Evolutionary conservation across 1,284 basidiomycete genomes (phyloP), one percentile per base, ranked within the genome.

Genomic region (Apiotrichum akiyoshidainum): DNA sequence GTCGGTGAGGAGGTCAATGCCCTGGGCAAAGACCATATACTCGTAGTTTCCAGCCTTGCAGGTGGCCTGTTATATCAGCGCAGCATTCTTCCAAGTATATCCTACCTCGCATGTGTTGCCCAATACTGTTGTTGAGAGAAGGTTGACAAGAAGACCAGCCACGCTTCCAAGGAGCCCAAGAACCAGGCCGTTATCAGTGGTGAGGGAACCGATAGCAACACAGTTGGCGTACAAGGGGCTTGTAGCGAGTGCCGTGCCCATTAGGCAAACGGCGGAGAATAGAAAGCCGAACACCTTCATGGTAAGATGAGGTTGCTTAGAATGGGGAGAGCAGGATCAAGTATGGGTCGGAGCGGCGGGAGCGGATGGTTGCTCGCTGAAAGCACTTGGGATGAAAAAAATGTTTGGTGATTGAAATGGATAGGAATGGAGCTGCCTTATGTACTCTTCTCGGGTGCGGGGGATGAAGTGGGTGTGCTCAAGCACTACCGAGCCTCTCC

Each of bases 1-100:
- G 37, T 37, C 14, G 3, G 37, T 8, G 31, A 7, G 31, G 51
- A 52, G 26, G n/a, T 52, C 40, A n/a, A 52, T 52, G n/a, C 51
- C 51, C 33, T 52, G 26, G 31, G 51, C 51, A 22, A n/a, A 52
- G 31, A 52, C 12, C 17, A 34, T 34, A 16, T 33, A 52, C 12
- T 33, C 14, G 31, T 52, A 44, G 17, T 31, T 31, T 7, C 4
- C 2, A 12, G 8, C 10, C 21, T 0, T n/a, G 41, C 51, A 52
- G 13, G 40, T 44, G 9, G n/a, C 7, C 51, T 52, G 40, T 17
- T 42, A 19, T 21, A 44, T 41, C 16, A 16, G 44, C 51, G 7
- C 22, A 26, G 40, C 41, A 44, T 1, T 34, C 9, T 1, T 14
- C 4, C 1, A 31, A 31, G 26, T 31, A 3, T 7, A 31, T 31